Base-by-base conservation (phyloP, 2,329 filamentous ascomycete genomes). In the Aspergillus awamori region DNA sequence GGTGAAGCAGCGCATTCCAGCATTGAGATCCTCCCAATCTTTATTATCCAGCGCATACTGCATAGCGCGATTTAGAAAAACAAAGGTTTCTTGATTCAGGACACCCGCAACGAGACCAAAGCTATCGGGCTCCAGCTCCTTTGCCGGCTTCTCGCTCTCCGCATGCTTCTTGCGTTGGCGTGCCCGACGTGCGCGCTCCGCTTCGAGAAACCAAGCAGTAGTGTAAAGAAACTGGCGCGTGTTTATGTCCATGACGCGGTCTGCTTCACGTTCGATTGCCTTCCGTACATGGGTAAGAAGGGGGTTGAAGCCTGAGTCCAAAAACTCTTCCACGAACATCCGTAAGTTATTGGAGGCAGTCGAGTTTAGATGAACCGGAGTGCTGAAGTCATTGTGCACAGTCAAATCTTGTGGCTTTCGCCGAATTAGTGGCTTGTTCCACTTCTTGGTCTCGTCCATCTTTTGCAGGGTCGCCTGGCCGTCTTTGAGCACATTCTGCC, bases 251-350 rank as follows among this genome's bases (percentile, higher is more conserved):
- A 92, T 82, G 0, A 97, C 83, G 65, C 96, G 89, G 26, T 94
- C 87, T 1, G 90, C 90, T 77, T 98, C 93, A 24, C 94, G 87
- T 69, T 97, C 94, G 58, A 99, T 90, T 2, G 93, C 92, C 76
- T 92, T 94, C 56, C 95, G 88, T 11, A 97, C 80, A 70, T 96
- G 91, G 49, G 86, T 84, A 71, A 98, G 97, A 0, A 93, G 81
- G 4, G 93, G 93, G 72, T 98, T 99, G 80, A 99, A 99, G 0
- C 92, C 91, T 0, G 94, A 93, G 74, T 99, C 94, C 3, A 99
- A 81, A 69, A 99, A 97, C 49, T 98, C 93, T 67, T 94, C 90
- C 0, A 97, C 91, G 72, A 99, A 99, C 0, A 81, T 82, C 53
- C 89, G 87, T 8, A 99, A 83, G 65, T 93, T 88, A 45, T 86